Percentiles rank a stretch among this genome's conserved stretches.
These are phyloP conservation scores for Bondarzewia mesenterica DNA, from an alignment of 1,284 basidiomycete genomes.

Conservation along the genomic window DNA sequence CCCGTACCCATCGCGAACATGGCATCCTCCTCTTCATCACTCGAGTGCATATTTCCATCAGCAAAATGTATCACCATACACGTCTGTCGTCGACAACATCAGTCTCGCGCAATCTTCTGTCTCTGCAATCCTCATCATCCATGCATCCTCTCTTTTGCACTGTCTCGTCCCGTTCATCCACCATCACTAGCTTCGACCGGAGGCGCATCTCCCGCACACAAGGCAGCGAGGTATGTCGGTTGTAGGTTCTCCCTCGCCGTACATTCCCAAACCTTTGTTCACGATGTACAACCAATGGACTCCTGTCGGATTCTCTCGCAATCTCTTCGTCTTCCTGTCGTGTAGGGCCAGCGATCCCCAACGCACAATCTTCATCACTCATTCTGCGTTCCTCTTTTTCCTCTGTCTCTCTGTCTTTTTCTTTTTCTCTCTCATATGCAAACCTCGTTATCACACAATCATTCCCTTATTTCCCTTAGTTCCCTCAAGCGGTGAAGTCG, in stretches of 20 bases:
- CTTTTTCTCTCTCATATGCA: slow-evolving; percentile 11
- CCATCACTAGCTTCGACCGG: slow-evolving; percentile 37
- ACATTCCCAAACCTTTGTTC: slow-evolving; percentile 12
- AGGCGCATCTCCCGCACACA: slow-evolving; percentile 9
- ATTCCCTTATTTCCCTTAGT: slow-evolving; percentile 13
- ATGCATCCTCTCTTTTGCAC: slow-evolving; percentile 69
- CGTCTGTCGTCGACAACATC: slow-evolving; percentile 55
- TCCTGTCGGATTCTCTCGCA: slow-evolving; percentile 12
- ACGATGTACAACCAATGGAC: slow-evolving; percentile 14
- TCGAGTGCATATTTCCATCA: slow-evolving; percentile 18
- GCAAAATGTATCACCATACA: slow-evolving; percentile 77
- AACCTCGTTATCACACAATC: slow-evolving; percentile 15
- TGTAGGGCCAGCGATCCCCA: slow-evolving; percentile 13
- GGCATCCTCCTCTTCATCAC: slow-evolving; percentile 18
- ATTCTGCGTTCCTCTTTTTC: slow-evolving; percentile 7
- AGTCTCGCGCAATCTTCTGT: slow-evolving; percentile 45
- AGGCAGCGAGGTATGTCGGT: slow-evolving; percentile 10
- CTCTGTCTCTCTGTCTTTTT: slow-evolving; percentile 1
- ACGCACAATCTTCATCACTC: slow-evolving; percentile 12
- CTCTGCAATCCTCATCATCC: slow-evolving; percentile 59
- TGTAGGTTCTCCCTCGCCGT: slow-evolving; percentile 11
- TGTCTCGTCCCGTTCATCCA: slow-evolving; percentile 30
- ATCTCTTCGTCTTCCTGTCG: slow-evolving; percentile 8
- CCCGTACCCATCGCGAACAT: slow-evolving; percentile 9
- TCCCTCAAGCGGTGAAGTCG: slow-evolving; percentile 33